phyloP scores from a whole-genome alignment of 176 grass and related monocot species.

The Oryza coarctata region DNA sequence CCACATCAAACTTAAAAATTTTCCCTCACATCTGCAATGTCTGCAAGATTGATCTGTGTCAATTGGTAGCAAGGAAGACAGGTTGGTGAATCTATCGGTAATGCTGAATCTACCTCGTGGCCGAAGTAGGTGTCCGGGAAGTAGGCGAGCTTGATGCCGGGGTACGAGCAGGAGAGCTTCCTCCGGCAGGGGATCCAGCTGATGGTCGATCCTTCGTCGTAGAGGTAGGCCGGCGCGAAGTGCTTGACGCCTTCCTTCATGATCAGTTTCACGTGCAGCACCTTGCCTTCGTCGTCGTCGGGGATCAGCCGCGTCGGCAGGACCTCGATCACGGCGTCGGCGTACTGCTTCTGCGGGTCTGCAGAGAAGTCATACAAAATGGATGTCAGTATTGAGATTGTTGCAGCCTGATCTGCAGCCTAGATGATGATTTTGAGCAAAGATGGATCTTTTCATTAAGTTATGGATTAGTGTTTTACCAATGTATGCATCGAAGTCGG shows the following conservation, averaged over 20 bases:
- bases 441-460: neutral
- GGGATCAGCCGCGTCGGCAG: constrained; percentile 48
- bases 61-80: no score
- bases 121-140: constrained; percentile 44
- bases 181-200: constrained; percentile 51
- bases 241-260: constrained; percentile 52
- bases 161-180: constrained; percentile 58
- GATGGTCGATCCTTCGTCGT: constrained; percentile 51
- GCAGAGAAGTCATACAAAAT: neutral
- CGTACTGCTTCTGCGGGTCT: constrained; percentile 60
- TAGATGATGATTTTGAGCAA: no score
- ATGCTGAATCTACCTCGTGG: constrained; percentile 36
- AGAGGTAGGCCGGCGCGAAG: constrained; percentile 46
- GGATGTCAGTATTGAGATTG: neutral
- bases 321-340: constrained; percentile 49
- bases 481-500: constrained; percentile 51
- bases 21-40: neutral
- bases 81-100: neutral
- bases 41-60: no score
- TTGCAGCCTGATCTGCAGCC: neutral
- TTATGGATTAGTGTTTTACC: constrained; percentile 14
- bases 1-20: neutral
- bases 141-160: constrained; percentile 49
- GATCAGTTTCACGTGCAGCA: constrained; percentile 45
- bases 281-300: constrained; percentile 40